Base-by-base conservation (phyloP, 1,284 basidiomycete species). In the Malassezia pachydermatis region DNA sequence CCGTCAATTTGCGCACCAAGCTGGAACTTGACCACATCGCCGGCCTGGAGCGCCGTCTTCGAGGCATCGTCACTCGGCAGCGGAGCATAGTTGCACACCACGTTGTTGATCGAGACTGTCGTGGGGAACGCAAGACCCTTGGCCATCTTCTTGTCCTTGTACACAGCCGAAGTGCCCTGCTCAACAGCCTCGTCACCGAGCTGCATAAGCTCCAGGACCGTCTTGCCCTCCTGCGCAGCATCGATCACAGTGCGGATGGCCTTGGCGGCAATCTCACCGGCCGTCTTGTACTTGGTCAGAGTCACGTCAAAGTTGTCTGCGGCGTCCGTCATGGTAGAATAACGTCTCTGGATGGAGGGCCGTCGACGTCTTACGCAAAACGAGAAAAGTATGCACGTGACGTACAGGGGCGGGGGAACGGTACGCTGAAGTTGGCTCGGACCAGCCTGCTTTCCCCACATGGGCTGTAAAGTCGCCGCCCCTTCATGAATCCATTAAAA, bases 1-100 rank as follows among this genome's bases (percentile, higher is more conserved):
- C 74, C 92, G 73, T 98, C 92, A 73, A 98, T 90, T 73, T 96
- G 92, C 28, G 90, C 87, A 51, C 92, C 92, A 57, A 95, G 77
- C 75, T 92, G 86, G 58, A 98, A 76, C 76, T 96, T 96, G 66
- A 96, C 92, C 48, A 96, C 83, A 72, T 98, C 92, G 59, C 83
- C 82, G 62, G 88, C 85, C 49, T 82, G 83, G 60, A 98, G 79
- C 25, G 74, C 76, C 20, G 48, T 37, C 30, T 48, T 44, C 51
- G 62, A 57, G 46, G 83, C 86, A 51, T 75, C 73, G 70, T 79
- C 77, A 17, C 76, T 76, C 13, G 75, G 74, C n/a, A 79, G 68
- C 22, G 78, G 78, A 16, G 77, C 76, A 67, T 76, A 78, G 74
- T 79, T 77, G 63, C 77, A 76, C 45, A 80, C 75, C 51, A 76